Base-by-base conservation (phyloP, 768 basidiomycete genomes). In the Lyophyllum decastes region DNA sequence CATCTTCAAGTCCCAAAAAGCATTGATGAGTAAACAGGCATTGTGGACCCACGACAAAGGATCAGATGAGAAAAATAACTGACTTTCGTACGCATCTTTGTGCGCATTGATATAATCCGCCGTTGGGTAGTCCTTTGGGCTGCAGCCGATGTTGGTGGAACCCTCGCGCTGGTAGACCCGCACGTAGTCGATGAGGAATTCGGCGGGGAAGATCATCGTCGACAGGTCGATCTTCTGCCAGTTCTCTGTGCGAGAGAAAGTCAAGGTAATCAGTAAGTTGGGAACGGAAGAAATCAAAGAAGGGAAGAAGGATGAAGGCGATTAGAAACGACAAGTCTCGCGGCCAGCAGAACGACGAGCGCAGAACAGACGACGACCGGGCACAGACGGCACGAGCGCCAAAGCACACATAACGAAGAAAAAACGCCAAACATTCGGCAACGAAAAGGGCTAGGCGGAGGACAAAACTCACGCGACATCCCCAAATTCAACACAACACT, bases 111-210 rank as follows among this genome's bases (percentile, higher is more conserved):
- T 88, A 68, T 88, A 89, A 44, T 82, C 73, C 54, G 78, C 72
- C 2, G 91, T 94, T 1, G 90, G 91, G 61, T 80, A 84, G 44
- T 80, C 76, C 25, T 70, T 61, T 0, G 90, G 90, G 67, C 83
- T 76, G 66, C 91, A 93, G 2, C 90, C 89, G 25, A 86, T 66
- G 64, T 89, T 90, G 27, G 62, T 72, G 51, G 72, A 58, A 2
- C 81, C 83, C 61, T 80, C 76, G 49, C 84, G 72, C 71, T 92
- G 91, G 69, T 92, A 94, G 19, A 94, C 88, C 24, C 92, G 81
- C 40, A 94, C 86, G 67, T 92, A 94, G 69, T 94, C 90, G 35
- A 93, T 72, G 40, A 81, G 75, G 76, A 92, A 79, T 62, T 85
- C 82, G 0, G 85, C 82, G 0, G 90, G 90, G 78, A 90, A 91